Conservation (phyloP, 169 alveolate genomes). For the Plasmodium inui region DNA sequence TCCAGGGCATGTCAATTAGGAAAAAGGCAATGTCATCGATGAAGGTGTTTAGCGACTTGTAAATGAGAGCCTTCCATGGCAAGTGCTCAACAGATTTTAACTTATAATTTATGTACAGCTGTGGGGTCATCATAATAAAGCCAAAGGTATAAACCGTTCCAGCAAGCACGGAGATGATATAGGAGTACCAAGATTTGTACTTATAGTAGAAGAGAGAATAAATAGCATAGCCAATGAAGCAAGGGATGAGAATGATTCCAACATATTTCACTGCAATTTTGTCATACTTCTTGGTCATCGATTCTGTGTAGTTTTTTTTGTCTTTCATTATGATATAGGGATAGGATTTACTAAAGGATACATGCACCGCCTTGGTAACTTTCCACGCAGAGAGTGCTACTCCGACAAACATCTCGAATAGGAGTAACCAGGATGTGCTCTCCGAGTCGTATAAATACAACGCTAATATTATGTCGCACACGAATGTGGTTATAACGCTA, state of each 20-base stretch:
- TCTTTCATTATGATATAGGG: slow-evolving; percentile 88
- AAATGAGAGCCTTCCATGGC: slow-evolving; percentile 97
- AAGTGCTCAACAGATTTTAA: slow-evolving; percentile 98
- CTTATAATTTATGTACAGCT: slow-evolving; percentile 98
- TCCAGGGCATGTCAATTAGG: slow-evolving; percentile 97
- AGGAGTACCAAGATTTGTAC: slow-evolving; percentile 97
- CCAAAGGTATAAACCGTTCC: slow-evolving; percentile 94
- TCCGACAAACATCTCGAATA: slow-evolving; percentile 92
- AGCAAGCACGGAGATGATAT: slow-evolving; percentile 92
- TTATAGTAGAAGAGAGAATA: slow-evolving; percentile 92
- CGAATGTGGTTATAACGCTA: slow-evolving; percentile 90
- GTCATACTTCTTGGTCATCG: slow-evolving; percentile 93
- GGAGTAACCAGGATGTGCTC: slow-evolving; percentile 93
- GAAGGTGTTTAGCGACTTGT: slow-evolving; percentile 96
- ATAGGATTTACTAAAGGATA: slow-evolving; percentile 83
- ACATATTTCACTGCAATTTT: slow-evolving; percentile 92
- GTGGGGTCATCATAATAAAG: slow-evolving; percentile 97
- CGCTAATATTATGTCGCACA: slow-evolving; percentile 92
- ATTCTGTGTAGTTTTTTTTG: slow-evolving; percentile 87
- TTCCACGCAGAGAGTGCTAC: slow-evolving; percentile 94
- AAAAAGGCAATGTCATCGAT: slow-evolving; percentile 98
- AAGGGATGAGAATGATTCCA: slow-evolving; percentile 90
- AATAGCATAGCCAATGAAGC: slow-evolving; percentile 91
- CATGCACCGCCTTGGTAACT: slow-evolving; percentile 93
- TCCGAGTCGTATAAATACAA: slow-evolving; percentile 94